phyloP scores from a whole-genome alignment of 352 stramenopile species.

The Phytophthora podocarpi region DNA sequence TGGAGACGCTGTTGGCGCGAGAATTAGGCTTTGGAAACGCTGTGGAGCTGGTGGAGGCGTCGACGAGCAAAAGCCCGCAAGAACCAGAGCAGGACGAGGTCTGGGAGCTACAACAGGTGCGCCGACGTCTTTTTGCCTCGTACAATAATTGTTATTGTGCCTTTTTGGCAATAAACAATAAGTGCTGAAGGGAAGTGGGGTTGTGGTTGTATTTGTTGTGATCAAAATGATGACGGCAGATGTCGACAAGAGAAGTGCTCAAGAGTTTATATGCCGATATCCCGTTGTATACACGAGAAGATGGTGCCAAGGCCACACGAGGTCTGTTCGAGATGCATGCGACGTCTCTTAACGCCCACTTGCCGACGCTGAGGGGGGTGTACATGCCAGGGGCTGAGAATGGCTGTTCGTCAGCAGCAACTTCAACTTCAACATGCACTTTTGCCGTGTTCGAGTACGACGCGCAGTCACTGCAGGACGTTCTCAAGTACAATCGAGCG shows the following conservation, averaged over 20 bases:
- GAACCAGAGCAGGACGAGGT: slow-evolving; percentile 6
- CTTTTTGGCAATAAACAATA: not conserved
- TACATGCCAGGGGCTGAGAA: slow-evolving; percentile 2
- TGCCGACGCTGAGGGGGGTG: slow-evolving; percentile 48
- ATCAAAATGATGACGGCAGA: too few species aligned
- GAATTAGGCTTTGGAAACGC: slow-evolving; percentile 35
- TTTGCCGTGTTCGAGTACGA: slow-evolving; percentile 77
- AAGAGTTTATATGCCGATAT: slow-evolving; percentile 60
- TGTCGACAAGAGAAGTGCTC: slow-evolving; percentile 35
- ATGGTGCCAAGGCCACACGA: slow-evolving; percentile 17
- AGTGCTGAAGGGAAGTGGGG: slow-evolving; percentile 6
- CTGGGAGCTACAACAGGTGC: slow-evolving; percentile 29
- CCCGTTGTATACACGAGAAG: slow-evolving; percentile 37
- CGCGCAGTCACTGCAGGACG: slow-evolving; percentile 62
- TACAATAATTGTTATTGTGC: slow-evolving; percentile 10
- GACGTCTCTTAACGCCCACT: slow-evolving; percentile 28
- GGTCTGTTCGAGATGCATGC: slow-evolving; percentile 36
- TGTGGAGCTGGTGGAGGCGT: not conserved
- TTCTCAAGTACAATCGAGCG: slow-evolving; percentile 75
- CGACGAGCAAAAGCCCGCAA: not conserved
- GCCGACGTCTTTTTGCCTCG: not conserved
- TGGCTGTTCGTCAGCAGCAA: not conserved
- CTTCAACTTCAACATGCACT: slow-evolving; percentile 22
- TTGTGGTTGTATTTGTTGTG: not conserved
- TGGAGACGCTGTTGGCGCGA: slow-evolving; percentile 53